Conservation (phyloP, 176 grass and related monocot species). For the Sorghum bicolor region DNA sequence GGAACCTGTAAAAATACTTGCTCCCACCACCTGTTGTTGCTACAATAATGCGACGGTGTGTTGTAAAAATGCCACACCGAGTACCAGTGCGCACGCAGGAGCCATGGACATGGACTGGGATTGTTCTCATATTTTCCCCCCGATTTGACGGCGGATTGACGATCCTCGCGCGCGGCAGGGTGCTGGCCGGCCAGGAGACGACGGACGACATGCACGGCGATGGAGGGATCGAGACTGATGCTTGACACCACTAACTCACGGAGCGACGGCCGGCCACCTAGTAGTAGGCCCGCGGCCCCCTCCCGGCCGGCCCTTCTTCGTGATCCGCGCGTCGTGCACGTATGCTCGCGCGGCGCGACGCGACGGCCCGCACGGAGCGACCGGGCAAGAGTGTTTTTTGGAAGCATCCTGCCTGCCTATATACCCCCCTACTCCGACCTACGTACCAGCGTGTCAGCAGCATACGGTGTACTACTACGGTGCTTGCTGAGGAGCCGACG, state of each 20-base stretch:
- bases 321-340: not conserved
- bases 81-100: too few species aligned
- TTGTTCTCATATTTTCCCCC: not conserved
- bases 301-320: not conserved
- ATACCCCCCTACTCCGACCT: not conserved
- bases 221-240: not conserved
- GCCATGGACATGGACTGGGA: not conserved
- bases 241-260: constrained; percentile 42
- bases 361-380: not conserved
- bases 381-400: not conserved
- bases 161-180: not conserved
- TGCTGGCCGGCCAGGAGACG: not conserved
- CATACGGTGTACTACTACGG: not conserved
- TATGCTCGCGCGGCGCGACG: not conserved
- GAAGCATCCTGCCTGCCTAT: constrained; percentile 6
- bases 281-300: not conserved
- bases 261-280: constrained; percentile 10
- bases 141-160: constrained; percentile 4
- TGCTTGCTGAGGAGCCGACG: not conserved
- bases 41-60: not conserved
- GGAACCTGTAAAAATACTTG: too few species aligned
- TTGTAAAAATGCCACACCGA: not conserved
- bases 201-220: not conserved
- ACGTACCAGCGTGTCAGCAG: too few species aligned
- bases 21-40: too few species aligned